phyloP scores from a whole-genome alignment of 345 rosid species.

The Luvunga scandens region DNA sequence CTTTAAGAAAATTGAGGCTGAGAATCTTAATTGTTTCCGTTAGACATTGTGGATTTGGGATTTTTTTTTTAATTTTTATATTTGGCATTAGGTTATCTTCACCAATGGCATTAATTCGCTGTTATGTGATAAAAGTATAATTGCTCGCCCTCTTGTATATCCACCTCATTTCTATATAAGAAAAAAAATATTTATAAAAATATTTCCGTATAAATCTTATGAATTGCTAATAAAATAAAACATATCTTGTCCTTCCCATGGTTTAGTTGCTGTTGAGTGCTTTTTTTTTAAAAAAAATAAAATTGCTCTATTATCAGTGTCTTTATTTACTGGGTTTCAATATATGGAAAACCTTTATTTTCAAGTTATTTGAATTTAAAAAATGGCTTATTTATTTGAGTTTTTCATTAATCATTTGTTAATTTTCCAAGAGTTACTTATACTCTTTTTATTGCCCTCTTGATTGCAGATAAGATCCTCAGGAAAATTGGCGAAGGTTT shows the following conservation, averaged over 20 bases:
- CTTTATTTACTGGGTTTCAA: not conserved
- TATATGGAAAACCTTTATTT: not conserved
- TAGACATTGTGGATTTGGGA: not conserved
- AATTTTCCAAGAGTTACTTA: slow-evolving; percentile 6
- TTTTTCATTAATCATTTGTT: not conserved
- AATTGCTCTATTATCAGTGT: not conserved
- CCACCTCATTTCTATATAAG: not conserved
- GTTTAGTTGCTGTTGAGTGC: not conserved
- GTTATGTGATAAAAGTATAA: not conserved
- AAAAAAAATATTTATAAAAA: not conserved
- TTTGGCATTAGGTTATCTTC: not conserved
- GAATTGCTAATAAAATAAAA: not conserved
- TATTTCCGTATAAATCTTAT: not conserved
- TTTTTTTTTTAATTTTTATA: not conserved
- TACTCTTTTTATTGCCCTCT: not conserved
- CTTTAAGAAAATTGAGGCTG: not conserved
- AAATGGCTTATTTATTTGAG: not conserved
- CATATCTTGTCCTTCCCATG: not conserved
- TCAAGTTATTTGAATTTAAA: not conserved
- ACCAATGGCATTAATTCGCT: not conserved
- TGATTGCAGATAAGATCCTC: slow-evolving; percentile 63
- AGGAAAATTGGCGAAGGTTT: slow-evolving; percentile 72
- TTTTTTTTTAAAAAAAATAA: not conserved
- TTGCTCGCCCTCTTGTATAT: not conserved
- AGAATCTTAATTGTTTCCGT: not conserved